A percentile compares a stretch with the other conserved stretches of the same genome.
Conservation (phyloP, 2,329 filamentous ascomycete genomes). For the Huntiella omanensis region DNA sequence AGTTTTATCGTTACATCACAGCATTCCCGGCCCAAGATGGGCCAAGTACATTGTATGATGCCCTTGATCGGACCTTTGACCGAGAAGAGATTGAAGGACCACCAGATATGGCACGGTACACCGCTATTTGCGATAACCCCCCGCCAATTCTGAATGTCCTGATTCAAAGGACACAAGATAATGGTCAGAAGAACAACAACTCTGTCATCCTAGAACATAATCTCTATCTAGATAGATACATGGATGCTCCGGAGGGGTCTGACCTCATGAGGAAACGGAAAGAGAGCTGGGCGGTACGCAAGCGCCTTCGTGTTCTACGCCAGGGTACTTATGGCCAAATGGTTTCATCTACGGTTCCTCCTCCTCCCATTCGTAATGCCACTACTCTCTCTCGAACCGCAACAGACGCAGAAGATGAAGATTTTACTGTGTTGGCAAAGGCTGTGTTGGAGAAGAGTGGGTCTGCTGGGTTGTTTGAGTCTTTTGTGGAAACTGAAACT, state of each 20-base stretch:
- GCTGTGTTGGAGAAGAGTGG: constrained; percentile 8
- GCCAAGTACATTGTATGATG: constrained; percentile 54
- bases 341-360: not conserved
- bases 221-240: constrained; percentile 76
- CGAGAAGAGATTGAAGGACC: constrained; percentile 53
- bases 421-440: not conserved
- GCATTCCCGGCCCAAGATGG: constrained; percentile 34
- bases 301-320: constrained; percentile 5
- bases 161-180: constrained; percentile 65
- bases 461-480: not conserved
- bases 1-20: constrained; percentile 43
- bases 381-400: not conserved
- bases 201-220: constrained; percentile 62
- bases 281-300: constrained; percentile 48
- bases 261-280: constrained; percentile 44
- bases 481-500: not conserved
- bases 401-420: not conserved
- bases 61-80: constrained; percentile 72
- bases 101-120: constrained; percentile 38
- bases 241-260: constrained; percentile 44
- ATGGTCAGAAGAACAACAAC: constrained; percentile 56
- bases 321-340: constrained; percentile 5
- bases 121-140: constrained; percentile 47
- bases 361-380: constrained; percentile 1
- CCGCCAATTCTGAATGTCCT: constrained; percentile 79